phyloP scores from a whole-genome alignment of 805 yeast genomes.

The Ogataea philodendri region DNA sequence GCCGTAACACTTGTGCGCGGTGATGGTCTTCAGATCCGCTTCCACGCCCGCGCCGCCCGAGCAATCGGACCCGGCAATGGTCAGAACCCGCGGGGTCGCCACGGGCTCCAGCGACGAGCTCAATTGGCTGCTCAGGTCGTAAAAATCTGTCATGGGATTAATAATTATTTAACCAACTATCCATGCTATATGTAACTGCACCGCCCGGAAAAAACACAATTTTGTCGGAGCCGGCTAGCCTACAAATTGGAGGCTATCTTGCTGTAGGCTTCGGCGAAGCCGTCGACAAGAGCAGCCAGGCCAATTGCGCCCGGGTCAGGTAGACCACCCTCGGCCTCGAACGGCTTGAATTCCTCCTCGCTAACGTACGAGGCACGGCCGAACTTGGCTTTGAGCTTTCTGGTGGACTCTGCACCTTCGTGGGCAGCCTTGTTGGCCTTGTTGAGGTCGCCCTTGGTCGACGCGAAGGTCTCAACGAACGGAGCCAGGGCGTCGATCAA shows the following conservation, averaged over 20 bases:
- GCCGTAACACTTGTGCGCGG: constrained; percentile 78
- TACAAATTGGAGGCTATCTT: constrained; percentile 21
- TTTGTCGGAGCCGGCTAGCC: no score
- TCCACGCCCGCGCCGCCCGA: constrained; percentile 95
- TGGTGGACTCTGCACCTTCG: constrained; percentile 75
- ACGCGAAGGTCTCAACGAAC: constrained; percentile 61
- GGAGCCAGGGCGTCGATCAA: constrained; percentile 88
- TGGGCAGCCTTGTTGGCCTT: constrained; percentile 69
- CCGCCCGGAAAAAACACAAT: constrained; percentile 7
- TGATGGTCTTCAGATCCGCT: constrained; percentile 81
- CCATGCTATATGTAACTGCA: constrained; percentile 1
- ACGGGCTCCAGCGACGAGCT: constrained; percentile 8
- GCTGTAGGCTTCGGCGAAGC: constrained; percentile 30
- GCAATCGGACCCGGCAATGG: constrained; percentile 75
- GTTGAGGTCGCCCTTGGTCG: constrained; percentile 46
- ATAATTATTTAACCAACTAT: neutral
- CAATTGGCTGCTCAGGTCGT: constrained; percentile 13
- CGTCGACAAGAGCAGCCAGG: constrained; percentile 42
- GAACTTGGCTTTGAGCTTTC: constrained; percentile 73
- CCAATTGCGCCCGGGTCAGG: constrained; percentile 98
- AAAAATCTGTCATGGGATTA: constrained; percentile 1
- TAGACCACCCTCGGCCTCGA: constrained; percentile 60
- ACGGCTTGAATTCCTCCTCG: constrained; percentile 52
- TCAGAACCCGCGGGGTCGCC: constrained; percentile 40
- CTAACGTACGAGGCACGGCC: constrained; percentile 92